Percentiles rank a stretch among this genome's conserved stretches.
phyloP scores from a whole-genome alignment of 2,329 filamentous ascomycete genomes.

The Penicillium sumatraense region DNA sequence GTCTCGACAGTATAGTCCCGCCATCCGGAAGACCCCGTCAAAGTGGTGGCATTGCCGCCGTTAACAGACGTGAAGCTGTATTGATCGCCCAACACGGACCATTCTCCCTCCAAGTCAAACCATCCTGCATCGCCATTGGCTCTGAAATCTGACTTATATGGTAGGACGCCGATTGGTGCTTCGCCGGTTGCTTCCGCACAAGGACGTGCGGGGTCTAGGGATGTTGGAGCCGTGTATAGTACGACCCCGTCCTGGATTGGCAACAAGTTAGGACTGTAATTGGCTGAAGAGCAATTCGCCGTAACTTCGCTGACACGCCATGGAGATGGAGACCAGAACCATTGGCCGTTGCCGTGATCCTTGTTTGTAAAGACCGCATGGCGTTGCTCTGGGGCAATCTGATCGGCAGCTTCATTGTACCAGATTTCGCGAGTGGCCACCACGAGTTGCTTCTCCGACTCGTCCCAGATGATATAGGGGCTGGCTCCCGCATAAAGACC shows the following conservation, averaged over 20 bases:
- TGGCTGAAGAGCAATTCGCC: not conserved
- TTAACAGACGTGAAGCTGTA: not conserved
- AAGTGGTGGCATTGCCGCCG: not conserved
- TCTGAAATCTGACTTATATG: not conserved
- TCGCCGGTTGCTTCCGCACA: not conserved
- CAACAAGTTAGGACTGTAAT: constrained; percentile 15
- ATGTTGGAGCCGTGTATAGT: not conserved
- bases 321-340: constrained; percentile 1
- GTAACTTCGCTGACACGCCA: constrained; percentile 2
- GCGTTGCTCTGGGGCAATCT: not conserved
- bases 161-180: not conserved
- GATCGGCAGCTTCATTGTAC: not conserved
- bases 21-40: not conserved
- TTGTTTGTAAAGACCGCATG: constrained; percentile 1
- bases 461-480: not conserved
- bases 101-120: constrained; percentile 1
- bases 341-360: not conserved
- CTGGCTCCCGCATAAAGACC: not conserved
- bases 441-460: not conserved
- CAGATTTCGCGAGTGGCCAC: not conserved
- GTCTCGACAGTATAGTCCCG: not conserved
- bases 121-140: constrained; percentile 1
- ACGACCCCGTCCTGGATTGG: not conserved
- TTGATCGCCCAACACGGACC: not conserved
- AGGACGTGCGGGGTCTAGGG: not conserved